Base-by-base conservation (phyloP, 805 yeast genomes). In the Peterozyma xylosa region DNA sequence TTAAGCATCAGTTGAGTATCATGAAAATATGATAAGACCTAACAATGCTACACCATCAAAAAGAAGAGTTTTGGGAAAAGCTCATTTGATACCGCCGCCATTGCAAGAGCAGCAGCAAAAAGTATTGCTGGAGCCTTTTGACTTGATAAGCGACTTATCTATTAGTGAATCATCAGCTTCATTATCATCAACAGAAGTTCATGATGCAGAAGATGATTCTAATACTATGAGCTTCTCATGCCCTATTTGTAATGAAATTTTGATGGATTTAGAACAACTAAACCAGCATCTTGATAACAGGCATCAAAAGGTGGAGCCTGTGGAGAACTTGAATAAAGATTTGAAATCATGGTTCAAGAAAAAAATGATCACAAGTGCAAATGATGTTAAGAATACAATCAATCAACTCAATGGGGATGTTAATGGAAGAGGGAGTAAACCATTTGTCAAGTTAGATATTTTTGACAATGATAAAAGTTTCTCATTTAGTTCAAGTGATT, bases 211-310 rank as follows among this genome's bases (percentile, higher is more conserved):
- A 11, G 16, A 11, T 3, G 27, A 34, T 17, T 38, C 34, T 27
- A 40, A 39, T 9, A 17, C 29, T 2, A 30, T 17, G 27, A 40
- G 33, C 16, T 13, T 45, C 9, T 34, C 30, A 11, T 87, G 96
- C 53, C 95, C 96, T 1, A 80, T 87, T 1, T 87, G 96, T 55
- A 60, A 66, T 11, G 82, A 78, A 46, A 40, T 59, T 1, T 78
- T 83, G 81, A 60, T 75, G 6, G 70, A 74, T 5, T 58, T 81
- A 35, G 41, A 51, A 13, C 82, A 76, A 48, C 64, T 86, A 45
- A 85, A 85, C 57, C 67, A 69, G 37, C 96, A 87, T 59, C 60
- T 87, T 27, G 96, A 88, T 56, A 82, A 74, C 45, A 74, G 61
- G 9, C 96, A 87, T 56, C 62, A 67, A 1, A 62, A 63, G 34